phyloP scores from a whole-genome alignment of 352 stramenopile species.

The Globisporangium middletonii region DNA sequence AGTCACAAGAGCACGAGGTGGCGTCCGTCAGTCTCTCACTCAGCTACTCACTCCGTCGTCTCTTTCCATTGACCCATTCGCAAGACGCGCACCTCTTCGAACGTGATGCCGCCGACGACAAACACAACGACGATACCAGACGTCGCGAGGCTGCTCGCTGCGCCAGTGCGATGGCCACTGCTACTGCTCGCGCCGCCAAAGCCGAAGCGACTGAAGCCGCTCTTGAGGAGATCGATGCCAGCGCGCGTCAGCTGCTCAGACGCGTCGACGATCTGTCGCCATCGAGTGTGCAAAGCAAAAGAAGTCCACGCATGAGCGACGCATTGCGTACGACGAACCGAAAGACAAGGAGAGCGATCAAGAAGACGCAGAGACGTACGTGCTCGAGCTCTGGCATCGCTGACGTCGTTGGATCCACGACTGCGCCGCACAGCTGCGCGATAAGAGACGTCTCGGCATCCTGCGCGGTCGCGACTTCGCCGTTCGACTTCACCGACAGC shows the following conservation, averaged over 20 bases:
- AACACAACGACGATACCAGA: slow-evolving; percentile 56
- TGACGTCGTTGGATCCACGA: slow-evolving; percentile 23
- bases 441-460: slow-evolving; percentile 25
- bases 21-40: background rate
- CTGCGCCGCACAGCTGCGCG: slow-evolving; percentile 37
- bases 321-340: background rate
- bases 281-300: background rate
- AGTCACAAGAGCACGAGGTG: background rate
- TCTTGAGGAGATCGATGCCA: slow-evolving; percentile 76
- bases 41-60: too few relatives aligned
- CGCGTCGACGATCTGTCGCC: slow-evolving; percentile 55
- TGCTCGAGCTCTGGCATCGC: slow-evolving; percentile 39
- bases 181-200: slow-evolving; percentile 29
- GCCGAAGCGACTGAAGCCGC: slow-evolving; percentile 77
- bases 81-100: slow-evolving; percentile 45
- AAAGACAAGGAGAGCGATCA: background rate
- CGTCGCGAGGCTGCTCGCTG: slow-evolving; percentile 20
- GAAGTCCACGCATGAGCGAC: too few relatives aligned
- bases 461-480: slow-evolving; percentile 15
- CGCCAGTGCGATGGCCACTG: background rate
- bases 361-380: slow-evolving; percentile 14
- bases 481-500: slow-evolving; percentile 35
- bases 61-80: too few relatives aligned
- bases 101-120: slow-evolving; percentile 72
- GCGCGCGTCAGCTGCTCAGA: slow-evolving; percentile 72